Conservation (phyloP, 441 rosid species). For the Gossypium aridum region DNA sequence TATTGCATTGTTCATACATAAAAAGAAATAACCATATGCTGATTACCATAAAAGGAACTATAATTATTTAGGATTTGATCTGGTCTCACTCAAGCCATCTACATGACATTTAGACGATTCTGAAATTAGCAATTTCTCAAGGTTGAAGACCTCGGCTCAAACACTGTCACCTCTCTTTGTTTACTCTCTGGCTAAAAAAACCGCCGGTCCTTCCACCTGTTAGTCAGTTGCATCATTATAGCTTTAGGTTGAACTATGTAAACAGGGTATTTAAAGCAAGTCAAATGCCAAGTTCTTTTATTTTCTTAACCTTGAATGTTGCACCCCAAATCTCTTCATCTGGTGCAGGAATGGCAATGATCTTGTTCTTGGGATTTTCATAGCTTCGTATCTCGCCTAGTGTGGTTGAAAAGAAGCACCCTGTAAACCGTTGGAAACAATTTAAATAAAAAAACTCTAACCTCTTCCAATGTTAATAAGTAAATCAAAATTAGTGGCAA, state of each 20-base stretch:
- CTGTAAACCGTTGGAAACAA: slow-evolving; percentile 26
- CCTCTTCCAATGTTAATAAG: neutral
- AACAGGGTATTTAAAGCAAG: neutral
- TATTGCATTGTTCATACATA: too few species aligned
- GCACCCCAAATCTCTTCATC: slow-evolving; percentile 98
- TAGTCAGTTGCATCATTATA: neutral
- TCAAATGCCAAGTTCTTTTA: neutral
- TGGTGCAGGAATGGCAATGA: slow-evolving; percentile 78
- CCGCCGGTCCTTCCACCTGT: slow-evolving; percentile 85
- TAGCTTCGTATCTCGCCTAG: slow-evolving; percentile 75
- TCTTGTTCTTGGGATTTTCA: slow-evolving; percentile 86
- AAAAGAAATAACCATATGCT: too few species aligned
- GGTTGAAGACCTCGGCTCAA: neutral
- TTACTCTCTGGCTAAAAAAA: slow-evolving; percentile 52
- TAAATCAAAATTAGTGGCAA: neutral
- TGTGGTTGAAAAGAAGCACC: slow-evolving; percentile 85
- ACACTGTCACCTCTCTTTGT: neutral
- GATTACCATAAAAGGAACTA: too few species aligned
- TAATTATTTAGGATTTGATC: too few species aligned
- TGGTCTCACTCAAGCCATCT: neutral
- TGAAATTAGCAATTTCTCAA: neutral
- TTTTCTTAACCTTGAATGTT: slow-evolving; percentile 61
- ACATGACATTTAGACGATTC: neutral
- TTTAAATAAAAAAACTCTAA: neutral
- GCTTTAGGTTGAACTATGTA: neutral